These are phyloP conservation scores for Logfia minima DNA, from an alignment of 129 eudicot species.

Conservation along the genomic window DNA sequence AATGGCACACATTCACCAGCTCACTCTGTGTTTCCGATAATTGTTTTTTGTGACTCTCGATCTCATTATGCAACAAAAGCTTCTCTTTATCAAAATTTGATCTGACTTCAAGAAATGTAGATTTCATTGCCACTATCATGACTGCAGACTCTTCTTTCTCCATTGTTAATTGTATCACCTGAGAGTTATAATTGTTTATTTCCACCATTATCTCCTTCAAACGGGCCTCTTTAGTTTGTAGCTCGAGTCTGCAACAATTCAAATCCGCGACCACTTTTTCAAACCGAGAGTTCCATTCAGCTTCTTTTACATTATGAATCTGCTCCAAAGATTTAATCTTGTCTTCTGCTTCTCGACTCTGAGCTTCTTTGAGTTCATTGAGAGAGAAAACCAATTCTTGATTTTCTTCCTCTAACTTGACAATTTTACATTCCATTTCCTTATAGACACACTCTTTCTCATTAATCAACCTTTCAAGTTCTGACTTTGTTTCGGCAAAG, in stretches of 20 bases:
- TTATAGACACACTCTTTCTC: slow-evolving; percentile 53
- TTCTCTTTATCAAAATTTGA: slow-evolving; percentile 36
- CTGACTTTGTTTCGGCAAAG: slow-evolving; percentile 39
- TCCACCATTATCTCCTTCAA: slow-evolving; percentile 48
- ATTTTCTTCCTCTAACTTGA: slow-evolving; percentile 62
- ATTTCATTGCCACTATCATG: slow-evolving; percentile 54
- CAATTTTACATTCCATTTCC: slow-evolving; percentile 56
- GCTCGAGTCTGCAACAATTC: slow-evolving; percentile 34
- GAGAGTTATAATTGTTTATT: slow-evolving; percentile 42
- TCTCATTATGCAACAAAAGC: slow-evolving; percentile 39
- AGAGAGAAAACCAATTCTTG: slow-evolving; percentile 50
- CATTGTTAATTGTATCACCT: slow-evolving; percentile 41
- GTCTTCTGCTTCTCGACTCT: slow-evolving; percentile 55
- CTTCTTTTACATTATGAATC: slow-evolving; percentile 52
- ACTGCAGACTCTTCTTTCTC: slow-evolving; percentile 60
- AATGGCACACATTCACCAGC: slow-evolving; percentile 37
- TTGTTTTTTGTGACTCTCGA: slow-evolving; percentile 45
- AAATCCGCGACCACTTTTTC: slow-evolving; percentile 49
- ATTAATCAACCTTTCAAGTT: slow-evolving; percentile 44
- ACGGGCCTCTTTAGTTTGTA: slow-evolving; percentile 46
- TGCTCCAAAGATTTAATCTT: slow-evolving; percentile 63
- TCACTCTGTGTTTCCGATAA: slow-evolving; percentile 38
- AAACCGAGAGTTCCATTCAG: slow-evolving; percentile 54
- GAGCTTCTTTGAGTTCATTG: slow-evolving; percentile 56
- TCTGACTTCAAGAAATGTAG: slow-evolving; percentile 45